Conservation (phyloP, 371 early-diverging fungal species). For the Polyrhizophydium stewartii region DNA sequence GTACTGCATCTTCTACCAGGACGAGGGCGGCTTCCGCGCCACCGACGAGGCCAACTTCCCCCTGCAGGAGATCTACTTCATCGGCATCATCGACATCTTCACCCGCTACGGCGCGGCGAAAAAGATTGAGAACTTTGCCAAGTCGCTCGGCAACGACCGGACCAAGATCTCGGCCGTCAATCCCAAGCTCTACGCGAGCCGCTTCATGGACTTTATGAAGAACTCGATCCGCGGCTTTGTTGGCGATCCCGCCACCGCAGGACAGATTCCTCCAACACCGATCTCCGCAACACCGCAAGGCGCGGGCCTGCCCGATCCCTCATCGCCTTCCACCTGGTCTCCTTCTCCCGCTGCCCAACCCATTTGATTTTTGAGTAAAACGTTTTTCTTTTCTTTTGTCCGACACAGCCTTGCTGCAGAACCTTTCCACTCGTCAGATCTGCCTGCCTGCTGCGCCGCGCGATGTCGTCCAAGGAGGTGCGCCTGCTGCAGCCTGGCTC, state of each 20-base stretch:
- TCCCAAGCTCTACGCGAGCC: constrained; percentile 73
- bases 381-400: too few species aligned
- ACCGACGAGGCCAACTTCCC: constrained; percentile 65
- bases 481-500: too few species aligned
- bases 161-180: constrained; percentile 83
- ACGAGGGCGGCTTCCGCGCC: constrained; percentile 84
- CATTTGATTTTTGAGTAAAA: too few species aligned
- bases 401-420: too few species aligned
- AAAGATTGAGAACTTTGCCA: constrained; percentile 80
- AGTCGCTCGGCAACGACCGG: constrained; percentile 66
- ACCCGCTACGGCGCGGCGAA: constrained; percentile 86
- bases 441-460: too few species aligned
- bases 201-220: constrained; percentile 85
- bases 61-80: constrained; percentile 72
- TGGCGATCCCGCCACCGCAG: not conserved
- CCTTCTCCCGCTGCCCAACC: too few species aligned
- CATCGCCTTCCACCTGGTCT: too few species aligned
- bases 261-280: too few species aligned
- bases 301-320: too few species aligned
- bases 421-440: too few species aligned
- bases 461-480: too few species aligned
- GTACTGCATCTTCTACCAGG: constrained; percentile 77
- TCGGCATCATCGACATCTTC: constrained; percentile 94
- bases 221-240: constrained; percentile 24
- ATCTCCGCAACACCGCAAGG: too few species aligned